Evolutionary conservation across 352 stramenopile genomes (phyloP), one percentile per base, ranked within the genome.

Genomic region (Pythium myriotylum): DNA sequence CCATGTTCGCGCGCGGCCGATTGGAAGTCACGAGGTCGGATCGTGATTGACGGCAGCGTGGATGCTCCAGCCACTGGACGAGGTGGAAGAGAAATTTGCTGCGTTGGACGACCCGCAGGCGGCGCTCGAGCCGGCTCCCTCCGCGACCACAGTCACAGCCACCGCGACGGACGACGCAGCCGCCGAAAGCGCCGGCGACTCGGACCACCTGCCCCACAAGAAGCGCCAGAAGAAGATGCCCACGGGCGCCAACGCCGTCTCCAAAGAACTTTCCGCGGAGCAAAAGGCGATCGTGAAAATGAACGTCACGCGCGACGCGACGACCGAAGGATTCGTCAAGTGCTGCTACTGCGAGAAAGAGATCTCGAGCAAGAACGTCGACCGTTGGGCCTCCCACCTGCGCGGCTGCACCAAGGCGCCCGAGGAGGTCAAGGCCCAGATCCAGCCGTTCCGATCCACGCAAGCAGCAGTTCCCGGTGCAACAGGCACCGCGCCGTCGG

Each of bases 301-400:
- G 77, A 79, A 92, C 72, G 77, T 94, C 41, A 78, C 66, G 37
- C 82, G 84, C 53, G 75, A 84, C 54, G 54, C 67, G 33, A 68
- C 65, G 19, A 68, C 74, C 26, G 84, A 91, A 10, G 82, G 79
- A 19, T 40, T 73, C 29, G 74, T 90, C 65, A 94, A 89, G 70
- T 94, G 84, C 68, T 79, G 70, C 67, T 91, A 89, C 69, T 94
- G 84, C 65, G 79, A 88, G 43, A 94, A 94, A 64, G 84, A 94
- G 64, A 94, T 94, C 64, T 73, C 84, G 47, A 89, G 79, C 40
- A 88, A 86, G 60, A 94, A 94, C 60, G 76, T 94, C 1, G 84
- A 94, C 52, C 84, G 84, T 17, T 94, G 84, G 84, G 84, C 80
- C 13, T 94, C 84, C 29, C 84, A 94, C 53, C 52, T 94, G 58